Percentiles rank a stretch among this genome's conserved stretches.
Conservation (phyloP, 768 basidiomycete species). For the Suillus subalutaceus region DNA sequence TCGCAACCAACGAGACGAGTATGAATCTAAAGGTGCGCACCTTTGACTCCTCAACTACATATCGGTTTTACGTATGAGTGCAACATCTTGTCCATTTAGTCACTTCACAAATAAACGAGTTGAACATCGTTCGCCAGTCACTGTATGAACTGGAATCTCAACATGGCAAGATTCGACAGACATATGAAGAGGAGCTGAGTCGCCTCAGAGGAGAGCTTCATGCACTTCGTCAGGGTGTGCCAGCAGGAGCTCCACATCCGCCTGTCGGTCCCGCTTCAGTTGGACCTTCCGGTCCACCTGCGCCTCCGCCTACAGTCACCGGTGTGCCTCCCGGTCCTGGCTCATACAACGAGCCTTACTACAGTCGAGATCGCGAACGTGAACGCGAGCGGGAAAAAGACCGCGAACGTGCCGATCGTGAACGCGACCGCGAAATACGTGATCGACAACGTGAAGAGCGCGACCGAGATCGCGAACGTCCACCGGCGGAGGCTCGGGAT, state of each 20-base stretch:
- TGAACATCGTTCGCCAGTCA: conserved; percentile 86
- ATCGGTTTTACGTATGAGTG: conserved; percentile 13
- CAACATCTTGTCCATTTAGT: conserved; percentile 45
- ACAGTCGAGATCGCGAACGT: conserved; percentile 40
- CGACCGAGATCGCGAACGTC: conserved; percentile 50
- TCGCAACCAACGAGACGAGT: conserved; percentile 84
- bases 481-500: conserved; percentile 50
- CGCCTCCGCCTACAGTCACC: conserved; percentile 33
- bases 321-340: conserved; percentile 34
- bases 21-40: conserved; percentile 81
- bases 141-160: conserved; percentile 91
- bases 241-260: conserved; percentile 38
- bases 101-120: conserved; percentile 82
- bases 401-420: conserved; percentile 42
- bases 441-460: conserved; percentile 41
- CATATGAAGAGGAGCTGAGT: conserved; percentile 84
- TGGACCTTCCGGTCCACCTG: conserved; percentile 36
- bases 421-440: conserved; percentile 41
- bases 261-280: conserved; percentile 36
- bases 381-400: conserved; percentile 45
- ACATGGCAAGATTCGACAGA: conserved; percentile 82
- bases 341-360: conserved; percentile 41
- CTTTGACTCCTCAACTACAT: not conserved
- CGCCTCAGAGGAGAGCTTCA: conserved; percentile 73
- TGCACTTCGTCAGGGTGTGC: conserved; percentile 44